phyloP scores from a whole-genome alignment of 805 yeast genomes.

The Hyphopichia homilentoma region DNA sequence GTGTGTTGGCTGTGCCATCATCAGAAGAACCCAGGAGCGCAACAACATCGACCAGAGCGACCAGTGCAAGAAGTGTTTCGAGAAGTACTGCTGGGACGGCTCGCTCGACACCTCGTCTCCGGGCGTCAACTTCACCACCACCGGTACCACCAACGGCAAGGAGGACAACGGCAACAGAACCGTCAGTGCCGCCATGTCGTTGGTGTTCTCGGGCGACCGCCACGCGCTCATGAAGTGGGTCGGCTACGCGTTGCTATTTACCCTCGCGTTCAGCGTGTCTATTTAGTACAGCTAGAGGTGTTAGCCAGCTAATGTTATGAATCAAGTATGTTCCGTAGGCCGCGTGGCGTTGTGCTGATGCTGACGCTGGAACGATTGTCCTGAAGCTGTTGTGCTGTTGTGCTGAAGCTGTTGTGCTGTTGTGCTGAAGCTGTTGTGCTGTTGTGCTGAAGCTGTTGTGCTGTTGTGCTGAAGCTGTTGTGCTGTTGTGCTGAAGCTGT shows the following conservation, averaged over 20 bases:
- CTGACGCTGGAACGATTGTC: too few species aligned
- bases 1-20: conserved; percentile 80
- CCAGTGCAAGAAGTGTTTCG: conserved; percentile 71
- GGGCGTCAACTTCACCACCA: conserved; percentile 25
- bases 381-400: too few species aligned
- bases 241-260: conserved; percentile 18
- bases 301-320: not conserved
- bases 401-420: too few species aligned
- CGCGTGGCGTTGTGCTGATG: too few species aligned
- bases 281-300: conserved; percentile 3
- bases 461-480: too few species aligned
- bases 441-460: too few species aligned
- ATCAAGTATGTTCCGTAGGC: not conserved
- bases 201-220: conserved; percentile 7
- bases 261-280: conserved; percentile 12
- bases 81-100: conserved; percentile 76
- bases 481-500: too few species aligned
- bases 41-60: conserved; percentile 54
- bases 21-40: conserved; percentile 75
- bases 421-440: too few species aligned
- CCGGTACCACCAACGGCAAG: conserved; percentile 24
- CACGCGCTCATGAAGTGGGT: conserved; percentile 10
- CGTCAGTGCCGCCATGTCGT: conserved; percentile 13
- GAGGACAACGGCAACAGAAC: conserved; percentile 19
- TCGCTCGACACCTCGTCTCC: conserved; percentile 12